Evolutionary conservation across 176 grass and related monocot genomes (phyloP), one percentile per base, ranked within the genome.

Genomic region (Avena eriantha): DNA sequence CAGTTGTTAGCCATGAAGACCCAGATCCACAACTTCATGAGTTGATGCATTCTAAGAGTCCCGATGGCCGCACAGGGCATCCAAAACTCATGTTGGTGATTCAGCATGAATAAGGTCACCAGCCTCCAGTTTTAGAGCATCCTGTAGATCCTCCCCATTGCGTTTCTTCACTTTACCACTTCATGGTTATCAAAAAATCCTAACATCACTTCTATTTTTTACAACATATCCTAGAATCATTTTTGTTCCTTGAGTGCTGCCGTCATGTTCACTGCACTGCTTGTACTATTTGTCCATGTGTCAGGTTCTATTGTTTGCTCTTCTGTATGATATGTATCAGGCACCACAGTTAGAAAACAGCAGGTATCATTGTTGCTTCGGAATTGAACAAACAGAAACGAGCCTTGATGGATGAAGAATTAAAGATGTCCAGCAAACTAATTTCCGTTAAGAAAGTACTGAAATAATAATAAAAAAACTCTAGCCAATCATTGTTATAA

Each of bases 291-390:
- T 56, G 66, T 76, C 29, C 79, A 88, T 45, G 77, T 86, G 35
- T 29, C 19, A 80, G 45, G n/a, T 35, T n/a, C 76, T 59, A 79
- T 90, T 66, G 86, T 61, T 83, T 86, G 57, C 86, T 92, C 82
- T 67, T 92, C 90, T 74, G 86, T 69, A 82, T 73, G 64, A 61
- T 80, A 86, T 65, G 78, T 77, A 82, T 77, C 50, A 87, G 76
- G 55, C 82, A 81, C 87, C 78, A 85, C 39, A 91, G 81, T 39
- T n/a, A 84, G 84, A 31, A 70, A 86, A 73, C 8, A 72, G 51
- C 10, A 59, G 50, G 33, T 80, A 41, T 79, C 54, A 34, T 77
- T 81, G 47, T 41, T 19, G 8, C 54, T 49, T 80, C 2, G 0
- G 73, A 65, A 90, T 74, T 10, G 29, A 76, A 69, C 23, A 81